Conservation (phyloP, 495 filamentous ascomycete species). For the Jackrogersella multiformis region DNA sequence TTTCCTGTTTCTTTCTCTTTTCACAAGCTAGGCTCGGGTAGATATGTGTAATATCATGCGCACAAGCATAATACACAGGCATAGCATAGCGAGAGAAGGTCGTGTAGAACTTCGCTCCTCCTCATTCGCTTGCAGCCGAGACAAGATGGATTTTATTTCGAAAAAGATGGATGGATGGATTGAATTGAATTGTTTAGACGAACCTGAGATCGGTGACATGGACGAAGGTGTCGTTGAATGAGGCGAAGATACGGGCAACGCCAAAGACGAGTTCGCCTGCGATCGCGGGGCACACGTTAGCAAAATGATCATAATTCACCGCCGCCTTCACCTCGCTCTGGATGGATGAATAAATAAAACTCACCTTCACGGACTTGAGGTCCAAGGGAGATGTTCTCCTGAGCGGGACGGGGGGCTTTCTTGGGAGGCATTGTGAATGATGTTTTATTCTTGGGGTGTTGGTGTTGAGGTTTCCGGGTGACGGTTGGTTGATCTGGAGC, state of each 20-base stretch:
- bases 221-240: constrained; percentile 86
- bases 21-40: too few relatives aligned
- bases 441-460: constrained; percentile 29
- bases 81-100: constrained; percentile 38
- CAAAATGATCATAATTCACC: neutral
- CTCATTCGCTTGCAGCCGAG: constrained; percentile 22
- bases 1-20: neutral
- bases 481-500: constrained; percentile 31
- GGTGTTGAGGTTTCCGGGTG: constrained; percentile 22
- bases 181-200: constrained; percentile 56
- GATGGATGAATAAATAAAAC: constrained; percentile 36
- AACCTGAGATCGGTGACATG: constrained; percentile 99
- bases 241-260: constrained; percentile 98
- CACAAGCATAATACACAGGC: constrained; percentile 7
- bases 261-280: constrained; percentile 97
- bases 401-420: constrained; percentile 76
- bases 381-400: constrained; percentile 98
- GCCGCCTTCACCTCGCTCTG: too few relatives aligned
- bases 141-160: constrained; percentile 15
- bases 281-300: constrained; percentile 30
- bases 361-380: constrained; percentile 91
- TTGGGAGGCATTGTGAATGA: constrained; percentile 79
- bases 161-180: neutral
- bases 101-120: constrained; percentile 31
- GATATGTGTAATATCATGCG: constrained; percentile 16